phyloP scores from a whole-genome alignment of 441 rosid genomes.

The Hypseocharis bilobata region DNA sequence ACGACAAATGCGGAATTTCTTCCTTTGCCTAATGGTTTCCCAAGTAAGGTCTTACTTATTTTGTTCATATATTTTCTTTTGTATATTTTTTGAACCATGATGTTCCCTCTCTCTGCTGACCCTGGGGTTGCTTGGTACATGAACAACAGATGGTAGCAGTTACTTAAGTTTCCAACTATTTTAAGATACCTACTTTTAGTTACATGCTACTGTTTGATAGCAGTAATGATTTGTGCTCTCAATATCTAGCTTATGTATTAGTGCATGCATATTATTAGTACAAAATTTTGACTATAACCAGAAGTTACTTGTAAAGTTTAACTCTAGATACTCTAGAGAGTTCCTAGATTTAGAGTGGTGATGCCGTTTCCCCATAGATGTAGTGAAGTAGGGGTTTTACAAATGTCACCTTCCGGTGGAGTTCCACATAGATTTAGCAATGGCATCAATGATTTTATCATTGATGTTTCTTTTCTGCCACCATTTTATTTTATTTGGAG shows the following conservation, averaged over 20 bases:
- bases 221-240: background rate
- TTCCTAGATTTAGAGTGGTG: too few species aligned
- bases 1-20: constrained; percentile 85
- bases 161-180: background rate
- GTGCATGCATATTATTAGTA: background rate
- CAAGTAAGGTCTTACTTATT: constrained; percentile 50
- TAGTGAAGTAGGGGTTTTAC: background rate
- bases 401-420: background rate
- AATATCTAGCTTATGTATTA: too few species aligned
- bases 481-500: too few species aligned
- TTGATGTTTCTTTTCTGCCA: too few species aligned
- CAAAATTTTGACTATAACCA: background rate
- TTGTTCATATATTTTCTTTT: background rate
- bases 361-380: too few species aligned
- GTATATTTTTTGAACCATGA: background rate
- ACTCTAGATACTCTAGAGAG: background rate
- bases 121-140: background rate
- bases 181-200: too few species aligned
- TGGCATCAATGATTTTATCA: too few species aligned
- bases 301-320: background rate
- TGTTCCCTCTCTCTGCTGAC: background rate
- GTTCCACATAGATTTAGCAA: too few species aligned
- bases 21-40: constrained; percentile 85
- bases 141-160: background rate
- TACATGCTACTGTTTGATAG: background rate